Base-by-base conservation (phyloP, 2,329 filamentous ascomycete species). In the Colletotrichum sublineola region DNA sequence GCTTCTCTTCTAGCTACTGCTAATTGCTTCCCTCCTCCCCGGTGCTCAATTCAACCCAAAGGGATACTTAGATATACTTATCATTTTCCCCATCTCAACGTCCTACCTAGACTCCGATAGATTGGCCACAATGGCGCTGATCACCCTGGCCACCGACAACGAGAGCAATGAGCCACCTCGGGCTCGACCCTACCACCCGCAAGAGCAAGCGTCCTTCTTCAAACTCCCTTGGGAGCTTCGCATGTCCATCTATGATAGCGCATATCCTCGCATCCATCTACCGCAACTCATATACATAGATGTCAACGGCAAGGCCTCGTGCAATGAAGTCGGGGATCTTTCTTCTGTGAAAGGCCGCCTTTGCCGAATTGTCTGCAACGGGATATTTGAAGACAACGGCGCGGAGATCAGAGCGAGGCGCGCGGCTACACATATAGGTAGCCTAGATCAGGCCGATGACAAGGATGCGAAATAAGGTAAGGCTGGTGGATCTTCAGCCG, bases 381-480 rank as follows among this genome's bases (percentile, higher is more conserved):
- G 36, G 5, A 1, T 42, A 29, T 42, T 9, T 29, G 31, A 58
- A 6, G 36, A 58, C n/a, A 31, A 48, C 8, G 68, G 63, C 20
- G 48, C 11, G 8, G 63, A 61, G 33, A 70, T 70, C 38, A 31
- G 24, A 40, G 46, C 36, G 7, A 60, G 15, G 15, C 68, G 68
- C 24, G 24, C n/a, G 3, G 20, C 33, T 6, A 15, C 11, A 38
- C 12, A 38, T 3, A 52, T 31, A 24, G 24, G 24, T 24, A 24
- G 24, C 24, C 24, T 15, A 42, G 15, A 58, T n/a, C 58, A 62
- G 31, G 58, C 38, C 58, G 56, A 55, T 20, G 58, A 48, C 67
- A 73, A 50, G 73, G 56, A 63, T 73, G 57, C 56, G 55, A 38
- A 63, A 74, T 63, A 71, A 71, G 71, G 71, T 73, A 71, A 73